These are phyloP conservation scores for Fusarium sp. DNA, from an alignment of 2,329 filamentous ascomycete genomes.

Conservation along the genomic window DNA sequence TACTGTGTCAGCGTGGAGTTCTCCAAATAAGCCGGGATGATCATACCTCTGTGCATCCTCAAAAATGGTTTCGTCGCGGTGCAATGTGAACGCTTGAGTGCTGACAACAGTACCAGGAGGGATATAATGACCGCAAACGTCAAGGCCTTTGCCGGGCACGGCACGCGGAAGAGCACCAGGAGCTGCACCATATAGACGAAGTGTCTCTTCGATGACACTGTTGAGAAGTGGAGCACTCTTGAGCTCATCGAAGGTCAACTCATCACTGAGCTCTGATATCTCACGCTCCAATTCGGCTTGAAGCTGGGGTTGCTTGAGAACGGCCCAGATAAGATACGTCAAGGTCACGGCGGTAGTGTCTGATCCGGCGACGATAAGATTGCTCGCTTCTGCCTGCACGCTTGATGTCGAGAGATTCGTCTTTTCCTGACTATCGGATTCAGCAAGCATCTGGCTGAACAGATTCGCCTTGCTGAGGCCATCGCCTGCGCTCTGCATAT, in stretches of 20 bases:
- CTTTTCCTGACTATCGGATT: constrained; percentile 4
- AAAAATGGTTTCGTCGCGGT: constrained; percentile 7
- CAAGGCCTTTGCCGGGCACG: background rate
- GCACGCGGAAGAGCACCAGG: constrained; percentile 15
- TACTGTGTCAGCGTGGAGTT: rapidly evolving
- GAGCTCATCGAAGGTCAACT: background rate
- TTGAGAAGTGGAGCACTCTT: constrained; percentile 11
- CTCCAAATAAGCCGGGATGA: rapidly evolving
- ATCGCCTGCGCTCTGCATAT: background rate
- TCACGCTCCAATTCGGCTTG: constrained; percentile 10
- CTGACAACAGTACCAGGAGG: background rate
- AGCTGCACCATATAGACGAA: constrained; percentile 30
- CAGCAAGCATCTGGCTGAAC: constrained; percentile 4
- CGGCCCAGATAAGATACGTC: constrained; percentile 30
- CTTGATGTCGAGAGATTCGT: rapidly evolving
- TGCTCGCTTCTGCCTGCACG: background rate
- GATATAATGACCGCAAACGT: background rate
- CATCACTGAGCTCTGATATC: background rate
- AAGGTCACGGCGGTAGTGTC: constrained; percentile 24
- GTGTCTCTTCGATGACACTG: constrained; percentile 24
- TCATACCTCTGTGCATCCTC: background rate
- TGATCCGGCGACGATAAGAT: constrained; percentile 23
- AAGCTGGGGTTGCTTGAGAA: constrained; percentile 6
- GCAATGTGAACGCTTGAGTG: constrained; percentile 25
- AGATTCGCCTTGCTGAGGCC: background rate